Conservation (phyloP, 148 eudicot species). For the Suaeda aralocaspica region DNA sequence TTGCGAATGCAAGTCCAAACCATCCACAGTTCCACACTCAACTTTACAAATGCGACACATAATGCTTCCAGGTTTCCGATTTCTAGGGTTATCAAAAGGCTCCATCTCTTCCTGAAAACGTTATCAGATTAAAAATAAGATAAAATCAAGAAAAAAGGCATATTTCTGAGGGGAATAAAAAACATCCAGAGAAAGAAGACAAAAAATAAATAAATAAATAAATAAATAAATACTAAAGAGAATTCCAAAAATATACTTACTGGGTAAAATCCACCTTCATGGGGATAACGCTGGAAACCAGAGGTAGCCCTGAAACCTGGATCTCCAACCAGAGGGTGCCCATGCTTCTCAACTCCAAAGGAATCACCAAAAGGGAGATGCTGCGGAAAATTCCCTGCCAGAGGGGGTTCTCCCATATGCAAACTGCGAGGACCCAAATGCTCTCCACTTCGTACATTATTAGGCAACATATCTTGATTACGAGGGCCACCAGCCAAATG, state of each 20-base stretch:
- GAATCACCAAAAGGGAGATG: conserved; percentile 48
- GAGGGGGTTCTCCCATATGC: conserved; percentile 48
- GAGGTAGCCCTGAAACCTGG: conserved; percentile 62
- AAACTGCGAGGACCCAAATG: conserved; percentile 44
- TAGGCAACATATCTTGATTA: conserved; percentile 42
- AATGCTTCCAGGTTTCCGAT: conserved; percentile 49
- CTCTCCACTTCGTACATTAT: conserved; percentile 44
- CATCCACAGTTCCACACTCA: conserved; percentile 92
- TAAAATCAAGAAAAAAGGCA: not conserved
- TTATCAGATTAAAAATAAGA: conserved; percentile 18
- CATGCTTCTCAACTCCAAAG: conserved; percentile 49
- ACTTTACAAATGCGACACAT: conserved; percentile 93
- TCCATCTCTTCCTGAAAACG: conserved; percentile 55
- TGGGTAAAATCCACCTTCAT: conserved; percentile 44
- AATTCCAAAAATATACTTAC: conserved; percentile 38
- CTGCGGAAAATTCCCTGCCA: conserved; percentile 49
- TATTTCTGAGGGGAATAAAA: not conserved
- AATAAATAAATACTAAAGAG: not conserved
- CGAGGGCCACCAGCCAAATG: conserved; percentile 24
- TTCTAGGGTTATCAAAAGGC: conserved; percentile 60
- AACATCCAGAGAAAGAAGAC: not conserved
- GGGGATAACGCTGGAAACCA: conserved; percentile 39
- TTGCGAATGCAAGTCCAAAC: conserved; percentile 85
- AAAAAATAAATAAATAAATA: not conserved
- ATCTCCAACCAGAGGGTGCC: conserved; percentile 57